These are phyloP conservation scores for Aegle marmelos DNA, from an alignment of 345 rosid genomes.

Conservation along the genomic window DNA sequence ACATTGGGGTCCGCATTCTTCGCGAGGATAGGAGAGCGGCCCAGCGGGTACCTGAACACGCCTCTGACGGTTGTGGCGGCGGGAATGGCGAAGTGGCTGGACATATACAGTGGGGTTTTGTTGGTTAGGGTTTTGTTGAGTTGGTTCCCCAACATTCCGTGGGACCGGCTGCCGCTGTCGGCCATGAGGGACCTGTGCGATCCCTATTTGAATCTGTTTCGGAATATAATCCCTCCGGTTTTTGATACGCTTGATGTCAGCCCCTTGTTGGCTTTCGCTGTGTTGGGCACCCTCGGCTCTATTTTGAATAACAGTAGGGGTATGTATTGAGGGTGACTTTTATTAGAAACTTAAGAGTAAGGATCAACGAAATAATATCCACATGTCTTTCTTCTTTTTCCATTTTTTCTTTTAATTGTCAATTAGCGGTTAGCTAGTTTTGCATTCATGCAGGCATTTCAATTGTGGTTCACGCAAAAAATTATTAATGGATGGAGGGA, in stretches of 20 bases:
- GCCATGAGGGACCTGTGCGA: slow-evolving; percentile 85
- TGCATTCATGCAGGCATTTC: background rate
- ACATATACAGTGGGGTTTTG: slow-evolving; percentile 81
- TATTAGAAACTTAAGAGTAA: too few species aligned
- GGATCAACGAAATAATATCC: background rate
- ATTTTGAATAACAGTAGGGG: slow-evolving; percentile 53
- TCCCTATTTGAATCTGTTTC: slow-evolving; percentile 81
- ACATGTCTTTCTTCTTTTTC: background rate
- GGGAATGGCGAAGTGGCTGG: slow-evolving; percentile 82
- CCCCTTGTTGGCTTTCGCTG: slow-evolving; percentile 79
- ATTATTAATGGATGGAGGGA: too few species aligned
- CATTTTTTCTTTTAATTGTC: background rate
- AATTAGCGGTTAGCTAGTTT: background rate
- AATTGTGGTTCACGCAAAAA: background rate
- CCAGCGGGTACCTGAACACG: slow-evolving; percentile 54
- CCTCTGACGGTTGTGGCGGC: slow-evolving; percentile 86
- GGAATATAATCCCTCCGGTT: slow-evolving; percentile 77
- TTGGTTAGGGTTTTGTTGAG: slow-evolving; percentile 91
- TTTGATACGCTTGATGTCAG: slow-evolving; percentile 81
- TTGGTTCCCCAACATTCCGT: slow-evolving; percentile 93
- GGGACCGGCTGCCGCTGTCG: slow-evolving; percentile 85
- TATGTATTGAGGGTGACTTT: slow-evolving; percentile 16
- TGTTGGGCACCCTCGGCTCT: slow-evolving; percentile 68
- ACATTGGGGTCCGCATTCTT: slow-evolving; percentile 57
- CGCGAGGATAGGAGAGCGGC: slow-evolving; percentile 53